phyloP scores from a whole-genome alignment of 257 asterid genomes.

The Solanum corneliomulleri region DNA sequence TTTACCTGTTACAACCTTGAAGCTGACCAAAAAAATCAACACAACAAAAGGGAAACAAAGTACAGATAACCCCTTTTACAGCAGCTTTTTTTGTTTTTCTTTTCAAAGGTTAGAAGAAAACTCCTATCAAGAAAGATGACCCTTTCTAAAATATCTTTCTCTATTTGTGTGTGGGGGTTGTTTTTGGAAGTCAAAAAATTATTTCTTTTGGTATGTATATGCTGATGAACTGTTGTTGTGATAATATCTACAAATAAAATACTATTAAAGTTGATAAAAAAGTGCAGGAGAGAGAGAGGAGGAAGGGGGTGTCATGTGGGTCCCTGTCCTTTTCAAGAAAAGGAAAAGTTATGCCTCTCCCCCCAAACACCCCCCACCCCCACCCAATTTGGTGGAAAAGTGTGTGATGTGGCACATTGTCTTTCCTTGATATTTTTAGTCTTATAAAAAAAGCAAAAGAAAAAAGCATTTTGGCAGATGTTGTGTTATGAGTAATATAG shows the following conservation, averaged over 20 bases:
- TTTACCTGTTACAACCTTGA: constrained; percentile 24
- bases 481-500: background rate
- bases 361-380: background rate
- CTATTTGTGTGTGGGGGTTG: background rate
- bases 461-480: background rate
- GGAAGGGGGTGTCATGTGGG: constrained; percentile 29
- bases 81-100: constrained; percentile 23
- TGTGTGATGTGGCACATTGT: background rate
- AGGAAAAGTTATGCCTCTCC: constrained; percentile 34
- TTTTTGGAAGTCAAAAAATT: background rate
- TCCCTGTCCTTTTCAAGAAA: constrained; percentile 33
- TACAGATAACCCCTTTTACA: background rate
- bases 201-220: background rate
- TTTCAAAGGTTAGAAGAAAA: background rate
- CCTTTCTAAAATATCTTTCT: background rate
- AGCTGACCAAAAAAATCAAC: constrained; percentile 6
- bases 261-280: constrained; percentile 25
- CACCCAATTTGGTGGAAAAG: background rate
- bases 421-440: background rate
- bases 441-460: background rate
- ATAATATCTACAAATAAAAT: constrained; percentile 18
- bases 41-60: background rate
- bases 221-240: constrained; percentile 2
- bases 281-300: constrained; percentile 39
- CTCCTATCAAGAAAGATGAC: constrained; percentile 9